Conservation (phyloP, 371 early-diverging fungal genomes). For the Syncephalastrum sp. region DNA sequence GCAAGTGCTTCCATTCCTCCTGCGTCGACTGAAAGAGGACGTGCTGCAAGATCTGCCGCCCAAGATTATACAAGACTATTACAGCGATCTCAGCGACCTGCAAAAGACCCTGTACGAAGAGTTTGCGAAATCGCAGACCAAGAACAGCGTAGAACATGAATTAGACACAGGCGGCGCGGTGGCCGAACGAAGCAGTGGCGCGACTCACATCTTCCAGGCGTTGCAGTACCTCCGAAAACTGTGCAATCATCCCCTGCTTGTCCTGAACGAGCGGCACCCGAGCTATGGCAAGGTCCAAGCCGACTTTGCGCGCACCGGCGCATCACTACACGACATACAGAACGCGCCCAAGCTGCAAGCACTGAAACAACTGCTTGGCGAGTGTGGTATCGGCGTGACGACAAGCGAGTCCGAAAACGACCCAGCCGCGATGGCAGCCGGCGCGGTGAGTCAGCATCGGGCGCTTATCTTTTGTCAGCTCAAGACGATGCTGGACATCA, state of each 20-base stretch:
- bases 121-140: conserved; percentile 70
- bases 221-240: conserved; percentile 94
- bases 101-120: conserved; percentile 90
- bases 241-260: conserved; percentile 95
- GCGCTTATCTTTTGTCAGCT: conserved; percentile 98
- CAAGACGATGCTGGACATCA: conserved; percentile 95
- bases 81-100: conserved; percentile 92
- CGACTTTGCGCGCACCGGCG: conserved; percentile 58
- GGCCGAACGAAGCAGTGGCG: conserved; percentile 22
- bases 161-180: conserved; percentile 21
- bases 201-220: conserved; percentile 95
- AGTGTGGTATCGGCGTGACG: conserved; percentile 90
- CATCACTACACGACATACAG: conserved; percentile 76
- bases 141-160: conserved; percentile 53
- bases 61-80: conserved; percentile 99
- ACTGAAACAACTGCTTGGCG: conserved; percentile 82
- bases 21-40: conserved; percentile 98
- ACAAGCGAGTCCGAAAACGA: conserved; percentile 49
- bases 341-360: conserved; percentile 94
- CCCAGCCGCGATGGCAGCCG: conserved; percentile 48
- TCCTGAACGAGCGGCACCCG: conserved; percentile 84
- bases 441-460: conserved; percentile 85
- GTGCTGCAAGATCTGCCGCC: conserved; percentile 98
- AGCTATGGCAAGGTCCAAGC: conserved; percentile 68
- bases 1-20: conserved; percentile 96